Percentiles rank a stretch among this genome's conserved stretches.
These are phyloP conservation scores for Amanita pseudoporphyria DNA, from an alignment of 768 basidiomycete species.

Conservation along the genomic window DNA sequence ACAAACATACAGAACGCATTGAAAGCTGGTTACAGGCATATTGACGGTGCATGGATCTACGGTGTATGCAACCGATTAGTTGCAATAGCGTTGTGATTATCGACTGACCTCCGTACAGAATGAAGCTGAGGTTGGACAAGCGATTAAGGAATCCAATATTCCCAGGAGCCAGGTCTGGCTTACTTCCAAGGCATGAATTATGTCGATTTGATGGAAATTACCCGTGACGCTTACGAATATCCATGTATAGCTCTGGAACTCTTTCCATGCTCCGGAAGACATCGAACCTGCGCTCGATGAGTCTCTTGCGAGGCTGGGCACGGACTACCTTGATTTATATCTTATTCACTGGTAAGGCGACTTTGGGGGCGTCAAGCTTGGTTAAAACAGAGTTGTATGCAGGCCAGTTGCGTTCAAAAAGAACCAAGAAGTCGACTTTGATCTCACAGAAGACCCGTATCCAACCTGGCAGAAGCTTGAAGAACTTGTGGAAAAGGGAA, in stretches of 20 bases:
- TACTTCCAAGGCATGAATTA: slow-evolving; percentile 41
- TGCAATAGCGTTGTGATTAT: neutral
- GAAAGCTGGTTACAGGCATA: slow-evolving; percentile 56
- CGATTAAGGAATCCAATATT: slow-evolving; percentile 47
- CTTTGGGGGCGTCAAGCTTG: neutral
- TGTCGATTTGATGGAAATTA: neutral
- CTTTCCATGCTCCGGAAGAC: slow-evolving; percentile 65
- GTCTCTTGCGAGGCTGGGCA: slow-evolving; percentile 48
- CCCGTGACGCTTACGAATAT: neutral
- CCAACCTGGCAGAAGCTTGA: slow-evolving; percentile 79
- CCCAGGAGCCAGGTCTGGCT: slow-evolving; percentile 59
- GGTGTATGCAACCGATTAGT: slow-evolving; percentile 25
- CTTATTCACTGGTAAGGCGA: slow-evolving; percentile 62
- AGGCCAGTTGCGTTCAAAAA: slow-evolving; percentile 67
- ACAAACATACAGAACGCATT: slow-evolving; percentile 43
- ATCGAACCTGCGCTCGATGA: slow-evolving; percentile 61
- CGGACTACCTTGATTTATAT: slow-evolving; percentile 72
- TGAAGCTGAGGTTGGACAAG: slow-evolving; percentile 60
- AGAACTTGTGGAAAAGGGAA: slow-evolving; percentile 67
- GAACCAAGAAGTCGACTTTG: slow-evolving; percentile 28
- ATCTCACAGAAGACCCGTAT: slow-evolving; percentile 60
- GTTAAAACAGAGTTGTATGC: neutral
- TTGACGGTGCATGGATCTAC: slow-evolving; percentile 69
- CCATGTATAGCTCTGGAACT: slow-evolving; percentile 48
- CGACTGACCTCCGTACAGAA: slow-evolving; percentile 30